Percentiles rank a stretch among this genome's conserved stretches.
Conservation (phyloP, 2,329 filamentous ascomycete species). For the Aspergillus fumigatiaffinis region DNA sequence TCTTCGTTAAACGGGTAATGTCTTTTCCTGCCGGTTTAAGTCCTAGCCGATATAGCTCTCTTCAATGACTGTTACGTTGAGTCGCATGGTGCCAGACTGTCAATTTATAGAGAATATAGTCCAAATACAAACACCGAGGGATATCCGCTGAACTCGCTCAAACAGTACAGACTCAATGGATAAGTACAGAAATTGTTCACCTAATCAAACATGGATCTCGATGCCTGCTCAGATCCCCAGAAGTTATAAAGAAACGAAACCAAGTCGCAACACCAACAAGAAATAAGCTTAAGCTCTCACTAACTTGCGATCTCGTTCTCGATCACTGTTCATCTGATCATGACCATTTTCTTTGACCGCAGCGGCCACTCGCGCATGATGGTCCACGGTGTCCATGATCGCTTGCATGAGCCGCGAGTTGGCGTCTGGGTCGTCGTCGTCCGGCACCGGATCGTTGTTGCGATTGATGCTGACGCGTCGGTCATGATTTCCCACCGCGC, state of each 20-base stretch:
- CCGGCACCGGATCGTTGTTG: conserved; percentile 12
- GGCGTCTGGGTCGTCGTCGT: conserved; percentile 37
- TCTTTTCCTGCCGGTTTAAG: not conserved
- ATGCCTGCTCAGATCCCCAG: conserved; percentile 1
- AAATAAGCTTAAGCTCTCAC: conserved; percentile 19
- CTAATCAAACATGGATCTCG: conserved; percentile 3
- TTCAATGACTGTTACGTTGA: not conserved
- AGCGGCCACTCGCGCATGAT: conserved; percentile 33
- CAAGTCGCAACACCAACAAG: conserved; percentile 1
- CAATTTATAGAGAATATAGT: conserved; percentile 4
- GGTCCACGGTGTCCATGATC: conserved; percentile 41
- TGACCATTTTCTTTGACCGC: conserved; percentile 26
- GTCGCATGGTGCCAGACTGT: not conserved
- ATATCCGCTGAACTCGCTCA: conserved; percentile 25
- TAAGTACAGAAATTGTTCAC: conserved; percentile 4
- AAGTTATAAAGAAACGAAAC: conserved; percentile 13
- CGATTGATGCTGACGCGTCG: conserved; percentile 17
- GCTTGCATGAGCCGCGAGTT: conserved; percentile 41
- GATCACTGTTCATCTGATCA: conserved; percentile 19
- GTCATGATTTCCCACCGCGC: conserved; percentile 16
- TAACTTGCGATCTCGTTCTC: conserved; percentile 26
- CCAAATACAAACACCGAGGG: conserved; percentile 9
- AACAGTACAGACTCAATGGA: conserved; percentile 7
- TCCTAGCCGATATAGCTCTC: conserved; percentile 4
- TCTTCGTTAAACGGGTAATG: not conserved